These are phyloP conservation scores for Fragaria ananassa DNA, from an alignment of 306 rosid genomes.

Conservation along the genomic window DNA sequence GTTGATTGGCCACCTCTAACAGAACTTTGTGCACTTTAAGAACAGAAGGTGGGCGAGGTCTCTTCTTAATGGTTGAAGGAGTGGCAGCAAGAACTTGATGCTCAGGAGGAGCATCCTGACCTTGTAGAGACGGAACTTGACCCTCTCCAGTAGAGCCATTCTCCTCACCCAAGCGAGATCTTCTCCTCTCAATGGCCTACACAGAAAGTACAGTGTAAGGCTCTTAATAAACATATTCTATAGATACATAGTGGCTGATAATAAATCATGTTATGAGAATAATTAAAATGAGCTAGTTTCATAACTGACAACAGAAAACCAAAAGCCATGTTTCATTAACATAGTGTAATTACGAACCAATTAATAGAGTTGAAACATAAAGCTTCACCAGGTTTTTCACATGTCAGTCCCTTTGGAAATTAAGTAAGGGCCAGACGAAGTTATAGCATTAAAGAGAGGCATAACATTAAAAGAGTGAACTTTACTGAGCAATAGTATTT, in stretches of 20 bases:
- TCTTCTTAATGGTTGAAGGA: constrained; percentile 23
- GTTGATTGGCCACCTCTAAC: constrained; percentile 36
- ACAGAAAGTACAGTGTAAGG: neutral
- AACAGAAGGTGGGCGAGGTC: constrained; percentile 17
- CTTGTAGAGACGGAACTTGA: neutral
- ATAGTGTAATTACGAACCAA: neutral
- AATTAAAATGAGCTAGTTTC: neutral
- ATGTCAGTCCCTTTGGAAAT: no score
- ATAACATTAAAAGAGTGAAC: neutral
- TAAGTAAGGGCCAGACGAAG: neutral
- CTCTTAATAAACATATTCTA: neutral
- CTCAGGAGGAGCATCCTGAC: constrained; percentile 36
- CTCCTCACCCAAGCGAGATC: constrained; percentile 37
- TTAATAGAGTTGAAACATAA: neutral
- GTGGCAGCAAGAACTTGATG: constrained; percentile 27
- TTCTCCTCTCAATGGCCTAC: constrained; percentile 74
- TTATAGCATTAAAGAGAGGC: neutral
- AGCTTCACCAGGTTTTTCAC: no score
- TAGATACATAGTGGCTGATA: no score
- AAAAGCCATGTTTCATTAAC: neutral
- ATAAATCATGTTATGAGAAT: no score
- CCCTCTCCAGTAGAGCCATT: constrained; percentile 38
- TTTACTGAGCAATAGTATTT: neutral
- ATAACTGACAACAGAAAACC: no score
- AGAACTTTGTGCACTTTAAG: constrained; percentile 46